Evolutionary conservation across 2,329 filamentous ascomycete species (phyloP).

Genomic region (Fusarium sp.): DNA sequence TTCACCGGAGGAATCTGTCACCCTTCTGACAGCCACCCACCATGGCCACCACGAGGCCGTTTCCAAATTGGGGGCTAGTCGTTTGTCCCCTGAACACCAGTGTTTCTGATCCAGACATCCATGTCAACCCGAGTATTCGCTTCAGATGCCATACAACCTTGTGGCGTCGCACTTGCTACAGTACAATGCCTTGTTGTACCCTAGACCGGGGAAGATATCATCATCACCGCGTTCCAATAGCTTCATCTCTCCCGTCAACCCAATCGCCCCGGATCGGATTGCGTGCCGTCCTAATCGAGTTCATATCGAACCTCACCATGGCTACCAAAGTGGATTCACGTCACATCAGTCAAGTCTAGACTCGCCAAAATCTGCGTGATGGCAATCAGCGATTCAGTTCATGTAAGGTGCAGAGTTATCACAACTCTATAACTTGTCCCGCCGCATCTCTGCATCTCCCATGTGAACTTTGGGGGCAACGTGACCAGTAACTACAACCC

Average conservation of each 20-base stretch:
- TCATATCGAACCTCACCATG: background rate
- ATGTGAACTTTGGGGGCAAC: background rate
- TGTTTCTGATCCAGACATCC: slow-evolving; percentile 33
- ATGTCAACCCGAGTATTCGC: background rate
- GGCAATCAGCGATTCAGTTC: background rate
- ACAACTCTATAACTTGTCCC: background rate
- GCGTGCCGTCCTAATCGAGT: background rate
- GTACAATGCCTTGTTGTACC: background rate
- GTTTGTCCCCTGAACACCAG: slow-evolving; percentile 30
- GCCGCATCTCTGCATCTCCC: background rate
- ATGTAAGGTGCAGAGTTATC: background rate
- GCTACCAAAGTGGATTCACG: background rate
- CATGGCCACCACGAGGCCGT: slow-evolving; percentile 13
- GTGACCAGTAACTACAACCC: background rate
- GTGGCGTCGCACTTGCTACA: background rate
- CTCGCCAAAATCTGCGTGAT: background rate
- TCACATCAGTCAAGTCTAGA: background rate
- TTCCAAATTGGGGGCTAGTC: slow-evolving; percentile 25
- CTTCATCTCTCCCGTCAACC: background rate
- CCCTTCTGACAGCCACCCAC: slow-evolving; percentile 23
- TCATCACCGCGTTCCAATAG: slow-evolving; percentile 6
- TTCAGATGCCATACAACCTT: background rate
- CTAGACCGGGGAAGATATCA: slow-evolving; percentile 5
- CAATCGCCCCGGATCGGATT: slow-evolving; percentile 2
- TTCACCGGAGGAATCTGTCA: slow-evolving; percentile 16